Percentiles rank a stretch among this genome's conserved stretches.
Conservation (phyloP, 2,329 filamentous ascomycete species). For the Pseudocercospora musae region DNA sequence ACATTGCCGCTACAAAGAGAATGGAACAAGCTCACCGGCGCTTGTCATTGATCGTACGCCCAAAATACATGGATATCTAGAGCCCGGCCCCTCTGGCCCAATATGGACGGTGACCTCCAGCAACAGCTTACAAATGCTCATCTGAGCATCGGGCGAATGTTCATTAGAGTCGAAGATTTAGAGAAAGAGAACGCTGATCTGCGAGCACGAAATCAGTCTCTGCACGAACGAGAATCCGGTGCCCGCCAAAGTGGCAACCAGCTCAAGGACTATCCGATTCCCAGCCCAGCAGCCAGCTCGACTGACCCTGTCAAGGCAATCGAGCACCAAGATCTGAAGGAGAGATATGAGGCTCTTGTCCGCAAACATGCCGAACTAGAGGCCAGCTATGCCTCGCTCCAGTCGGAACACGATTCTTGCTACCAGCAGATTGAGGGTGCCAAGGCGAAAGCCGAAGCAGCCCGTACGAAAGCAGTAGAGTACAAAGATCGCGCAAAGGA, state of each 20-base stretch:
- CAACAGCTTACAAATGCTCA: conserved; percentile 4
- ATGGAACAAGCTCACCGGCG: neutral
- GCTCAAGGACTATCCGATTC: neutral
- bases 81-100: neutral
- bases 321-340: neutral
- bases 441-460: conserved; percentile 22
- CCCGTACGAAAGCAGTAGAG: conserved; percentile 27
- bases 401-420: conserved; percentile 22
- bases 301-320: neutral
- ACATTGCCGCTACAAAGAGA: neutral
- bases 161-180: conserved; percentile 18
- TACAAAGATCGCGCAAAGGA: conserved; percentile 40
- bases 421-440: conserved; percentile 6
- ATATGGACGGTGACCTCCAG: neutral
- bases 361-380: conserved; percentile 34
- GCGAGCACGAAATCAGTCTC: conserved; percentile 15
- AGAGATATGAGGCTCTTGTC: conserved; percentile 29
- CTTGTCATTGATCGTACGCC: neutral
- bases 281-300: neutral
- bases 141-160: conserved; percentile 2
- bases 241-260: neutral
- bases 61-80: neutral
- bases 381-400: conserved; percentile 23
- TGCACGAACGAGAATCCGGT: neutral
- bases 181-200: conserved; percentile 27